These are phyloP conservation scores for Syzygium aromaticum DNA, from an alignment of 345 rosid genomes.

Conservation along the genomic window DNA sequence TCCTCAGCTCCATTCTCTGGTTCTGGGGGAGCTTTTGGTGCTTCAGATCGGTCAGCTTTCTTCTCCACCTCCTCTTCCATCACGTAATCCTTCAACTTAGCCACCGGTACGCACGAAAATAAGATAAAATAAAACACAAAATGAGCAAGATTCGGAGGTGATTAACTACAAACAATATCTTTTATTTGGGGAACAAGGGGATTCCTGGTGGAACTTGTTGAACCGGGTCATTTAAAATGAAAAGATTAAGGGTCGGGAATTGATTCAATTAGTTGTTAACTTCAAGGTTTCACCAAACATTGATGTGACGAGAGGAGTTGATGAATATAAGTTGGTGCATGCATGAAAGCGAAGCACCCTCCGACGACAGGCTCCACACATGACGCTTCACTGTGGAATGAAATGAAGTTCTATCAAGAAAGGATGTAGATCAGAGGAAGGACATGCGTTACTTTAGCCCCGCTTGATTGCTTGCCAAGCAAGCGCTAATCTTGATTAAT, in stretches of 20 bases:
- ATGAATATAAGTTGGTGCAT: neutral
- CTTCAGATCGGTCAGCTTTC: constrained; percentile 4
- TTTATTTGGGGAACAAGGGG: neutral
- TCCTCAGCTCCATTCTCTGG: neutral
- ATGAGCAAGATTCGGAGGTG: neutral
- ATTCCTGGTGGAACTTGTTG: neutral
- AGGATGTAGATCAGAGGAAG: neutral
- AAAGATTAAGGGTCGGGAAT: neutral
- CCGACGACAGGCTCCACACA: neutral
- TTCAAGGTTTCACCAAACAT: neutral
- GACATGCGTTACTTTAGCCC: neutral
- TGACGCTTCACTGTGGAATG: neutral
- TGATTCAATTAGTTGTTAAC: neutral
- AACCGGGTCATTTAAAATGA: neutral
- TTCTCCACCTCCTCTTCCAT: constrained; percentile 26
- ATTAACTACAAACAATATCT: neutral
- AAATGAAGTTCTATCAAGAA: neutral
- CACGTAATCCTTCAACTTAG: constrained; percentile 19
- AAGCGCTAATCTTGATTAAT: neutral
- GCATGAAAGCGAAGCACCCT: neutral
- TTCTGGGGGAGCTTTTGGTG: neutral
- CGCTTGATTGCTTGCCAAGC: neutral
- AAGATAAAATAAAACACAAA: neutral
- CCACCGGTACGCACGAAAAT: neutral
- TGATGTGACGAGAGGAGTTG: neutral